Base-by-base conservation (phyloP, 1,284 basidiomycete genomes). In the Psilocybe mexicana region DNA sequence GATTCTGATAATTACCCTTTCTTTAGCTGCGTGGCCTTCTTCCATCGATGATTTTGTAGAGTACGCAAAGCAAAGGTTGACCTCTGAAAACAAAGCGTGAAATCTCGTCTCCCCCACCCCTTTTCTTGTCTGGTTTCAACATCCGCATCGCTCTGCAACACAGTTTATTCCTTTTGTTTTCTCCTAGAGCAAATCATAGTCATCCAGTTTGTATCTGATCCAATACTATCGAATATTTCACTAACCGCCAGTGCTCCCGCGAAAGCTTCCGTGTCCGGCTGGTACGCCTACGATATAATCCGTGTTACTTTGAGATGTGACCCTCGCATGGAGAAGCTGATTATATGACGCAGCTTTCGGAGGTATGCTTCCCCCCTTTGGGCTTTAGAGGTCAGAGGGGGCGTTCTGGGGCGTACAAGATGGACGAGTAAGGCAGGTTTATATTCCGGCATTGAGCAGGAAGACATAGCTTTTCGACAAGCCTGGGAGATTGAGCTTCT, bases 1-100 rank as follows among this genome's bases (percentile, higher is more conserved):
- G 35, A 42, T 40, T 18, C 36, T 40, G 2, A 51, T 25, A 11
- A 26, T 11, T 35, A 7, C n/a, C 10, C 36, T 50, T n/a, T 46
- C 48, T 54, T 35, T 68, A 93, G 93, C 84, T 56, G 90, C 93
- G 1, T 96, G 93, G 93, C 93, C 93, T 2, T 93, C 91, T 42
- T 82, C 88, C 36, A 92, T 95, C 63, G 93, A 95, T 69, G 91
- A 93, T 63, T 94, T 94, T 68, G 92, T 93, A n/a, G 83, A 81
- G 52, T 88, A 81, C 69, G 87, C 84, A 40, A 84, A 78, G 70
- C 73, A 74, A 61, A 67, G 74, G 40, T 49, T 74, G 45, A 56
- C 55, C 12, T 61, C 64, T 28, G 60, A 50, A 18, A 18, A 18
- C 18, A 18, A 18, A 14, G 47, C 58, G 40, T 61, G 40, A 61